Base-by-base conservation (phyloP, 169 alveolate species). In the Babesia bovis region DNA sequence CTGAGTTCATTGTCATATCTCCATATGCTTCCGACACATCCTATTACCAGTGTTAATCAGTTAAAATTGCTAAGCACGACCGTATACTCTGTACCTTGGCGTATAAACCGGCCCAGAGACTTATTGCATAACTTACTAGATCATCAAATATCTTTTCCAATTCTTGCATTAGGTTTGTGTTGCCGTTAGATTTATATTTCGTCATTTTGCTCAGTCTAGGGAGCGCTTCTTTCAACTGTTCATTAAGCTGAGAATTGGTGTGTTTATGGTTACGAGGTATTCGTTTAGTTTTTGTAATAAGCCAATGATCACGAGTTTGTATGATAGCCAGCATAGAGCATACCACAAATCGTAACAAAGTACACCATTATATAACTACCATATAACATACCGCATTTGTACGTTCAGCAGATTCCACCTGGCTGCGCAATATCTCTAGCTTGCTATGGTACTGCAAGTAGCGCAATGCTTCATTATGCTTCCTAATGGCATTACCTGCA, bases 101-200 rank as follows among this genome's bases (percentile, higher is more conserved):
- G n/a, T n/a, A n/a, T n/a, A n/a, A n/a, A n/a, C n/a, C n/a, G n/a
- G n/a, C n/a, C n/a, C n/a, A n/a, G n/a, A n/a, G n/a, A n/a, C n/a
- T n/a, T 13, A 38, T 38, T 38, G 45, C 13, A 9, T 21, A 44
- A 41, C 86, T 10, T 69, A 78, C 86, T 76, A 78, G 3, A 36
- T 78, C 66, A n/a, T 78, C 75, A 58, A 78, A 78, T 38, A 78
- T 41, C 45, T 78, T 68, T 45, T 78, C 71, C 41, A 78, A 78
- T 12, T 69, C 65, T 3, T 49, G 66, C 30, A 78, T 51, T n/a
- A 78, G 25, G 4, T 19, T 63, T 17, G 65, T 66, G 44, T 73
- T 65, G 53, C 68, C 86, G 58, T 57, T 35, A 23, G 61, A 13
- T 15, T 67, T 78, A 59, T 30, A 26, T 4, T 0, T 67, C 36